Conservation (phyloP, 176 grass and related monocot genomes). For the Oryza brachyantha region DNA sequence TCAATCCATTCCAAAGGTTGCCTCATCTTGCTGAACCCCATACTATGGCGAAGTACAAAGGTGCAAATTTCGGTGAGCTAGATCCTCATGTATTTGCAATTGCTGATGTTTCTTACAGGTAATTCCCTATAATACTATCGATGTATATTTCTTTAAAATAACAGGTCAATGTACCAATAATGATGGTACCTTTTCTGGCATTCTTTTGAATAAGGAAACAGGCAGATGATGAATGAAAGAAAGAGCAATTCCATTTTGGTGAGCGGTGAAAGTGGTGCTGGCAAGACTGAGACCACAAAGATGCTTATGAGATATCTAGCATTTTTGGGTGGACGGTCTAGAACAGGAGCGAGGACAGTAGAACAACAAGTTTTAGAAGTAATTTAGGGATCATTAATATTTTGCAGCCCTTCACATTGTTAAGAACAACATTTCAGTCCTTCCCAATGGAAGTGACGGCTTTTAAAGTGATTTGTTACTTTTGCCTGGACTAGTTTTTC, state of each 20-base stretch:
- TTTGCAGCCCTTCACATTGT: background rate
- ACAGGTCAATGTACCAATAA: conserved; percentile 21
- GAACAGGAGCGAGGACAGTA: conserved; percentile 76
- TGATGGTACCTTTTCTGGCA: conserved; percentile 40
- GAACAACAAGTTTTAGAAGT: conserved; percentile 98
- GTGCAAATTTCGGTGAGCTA: conserved; percentile 73
- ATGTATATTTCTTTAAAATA: conserved; percentile 33
- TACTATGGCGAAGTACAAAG: conserved; percentile 80
- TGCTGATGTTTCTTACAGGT: conserved; percentile 94
- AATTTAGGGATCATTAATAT: conserved; percentile 33
- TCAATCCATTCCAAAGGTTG: conserved; percentile 92
- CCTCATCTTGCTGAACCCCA: conserved; percentile 67
- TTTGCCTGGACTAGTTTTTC: conserved; percentile 17
- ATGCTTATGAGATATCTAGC: conserved; percentile 96
- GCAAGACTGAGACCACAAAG: conserved; percentile 99
- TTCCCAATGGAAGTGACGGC: conserved; percentile 3
- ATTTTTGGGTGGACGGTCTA: conserved; percentile 77
- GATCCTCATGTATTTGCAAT: conserved; percentile 92
- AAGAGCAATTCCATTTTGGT: conserved; percentile 93
- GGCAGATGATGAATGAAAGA: conserved; percentile 94
- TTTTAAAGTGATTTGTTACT: conserved; percentile 1
- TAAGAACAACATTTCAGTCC: background rate
- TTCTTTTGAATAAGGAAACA: conserved; percentile 62
- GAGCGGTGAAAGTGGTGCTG: conserved; percentile 98
- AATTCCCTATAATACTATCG: conserved; percentile 42